Evolutionary conservation across 208 protist species (phyloP).

Genomic region (Leishmania guyanensis): DNA sequence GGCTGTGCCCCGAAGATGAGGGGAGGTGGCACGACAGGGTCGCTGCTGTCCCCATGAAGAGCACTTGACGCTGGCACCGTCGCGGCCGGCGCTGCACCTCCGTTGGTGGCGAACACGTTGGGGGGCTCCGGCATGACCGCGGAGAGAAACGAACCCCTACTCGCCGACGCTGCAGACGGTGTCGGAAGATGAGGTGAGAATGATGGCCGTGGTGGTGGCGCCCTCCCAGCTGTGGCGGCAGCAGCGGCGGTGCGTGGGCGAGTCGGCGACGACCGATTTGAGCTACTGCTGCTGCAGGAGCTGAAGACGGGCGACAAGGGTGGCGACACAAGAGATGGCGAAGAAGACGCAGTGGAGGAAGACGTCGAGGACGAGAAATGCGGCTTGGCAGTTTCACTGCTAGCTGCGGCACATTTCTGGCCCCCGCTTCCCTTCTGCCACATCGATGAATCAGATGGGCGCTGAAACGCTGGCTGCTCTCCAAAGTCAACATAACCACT

Average conservation of each 20-base stretch:
- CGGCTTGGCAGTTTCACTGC: background rate
- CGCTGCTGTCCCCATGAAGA: background rate
- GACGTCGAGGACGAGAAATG: background rate
- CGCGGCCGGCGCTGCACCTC: background rate
- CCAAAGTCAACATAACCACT: background rate
- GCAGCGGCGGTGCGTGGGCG: background rate
- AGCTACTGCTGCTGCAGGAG: slow-evolving; percentile 7
- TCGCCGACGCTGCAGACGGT: background rate
- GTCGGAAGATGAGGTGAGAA: background rate
- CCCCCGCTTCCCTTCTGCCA: background rate
- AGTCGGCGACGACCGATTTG: background rate
- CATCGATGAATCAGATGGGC: background rate
- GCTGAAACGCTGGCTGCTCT: background rate
- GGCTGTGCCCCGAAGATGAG: background rate
- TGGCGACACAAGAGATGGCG: background rate
- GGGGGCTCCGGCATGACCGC: slow-evolving; percentile 15
- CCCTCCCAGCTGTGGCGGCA: background rate
- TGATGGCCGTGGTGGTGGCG: slow-evolving; percentile 5
- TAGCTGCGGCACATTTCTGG: background rate
- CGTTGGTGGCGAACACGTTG: slow-evolving; percentile 7
- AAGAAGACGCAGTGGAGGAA: background rate
- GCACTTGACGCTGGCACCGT: slow-evolving; percentile 10
- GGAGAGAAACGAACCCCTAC: too few species aligned
- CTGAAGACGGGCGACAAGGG: slow-evolving; percentile 3
- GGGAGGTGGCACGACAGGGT: slow-evolving; percentile 2